Evolutionary conservation across 2,329 filamentous ascomycete genomes (phyloP).

Genomic region (Botrytis porri): DNA sequence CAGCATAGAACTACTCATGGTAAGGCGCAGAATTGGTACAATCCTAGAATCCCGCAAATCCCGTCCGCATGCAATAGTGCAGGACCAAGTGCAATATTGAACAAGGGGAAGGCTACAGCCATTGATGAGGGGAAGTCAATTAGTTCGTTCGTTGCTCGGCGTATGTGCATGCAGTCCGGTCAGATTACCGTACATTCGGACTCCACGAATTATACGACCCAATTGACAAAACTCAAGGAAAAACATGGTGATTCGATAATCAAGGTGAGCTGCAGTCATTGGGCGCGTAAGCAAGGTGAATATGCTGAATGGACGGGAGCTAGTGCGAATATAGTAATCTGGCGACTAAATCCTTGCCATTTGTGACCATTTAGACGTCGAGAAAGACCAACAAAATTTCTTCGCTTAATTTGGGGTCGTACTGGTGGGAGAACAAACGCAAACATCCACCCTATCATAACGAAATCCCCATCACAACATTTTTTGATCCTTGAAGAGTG

Average conservation of each 20-base stretch:
- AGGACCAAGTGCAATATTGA: constrained; percentile 1
- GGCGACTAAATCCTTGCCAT: constrained; percentile 27
- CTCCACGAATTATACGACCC: constrained; percentile 7
- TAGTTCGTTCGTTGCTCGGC: not conserved
- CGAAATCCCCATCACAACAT: constrained; percentile 2
- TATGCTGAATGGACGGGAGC: constrained; percentile 18
- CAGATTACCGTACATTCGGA: constrained; percentile 18
- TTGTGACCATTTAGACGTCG: constrained; percentile 12
- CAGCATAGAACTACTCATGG: constrained; percentile 10
- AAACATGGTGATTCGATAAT: constrained; percentile 15
- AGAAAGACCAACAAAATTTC: not conserved
- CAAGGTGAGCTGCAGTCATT: constrained; percentile 16
- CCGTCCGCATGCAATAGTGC: constrained; percentile 4
- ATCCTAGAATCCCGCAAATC: not conserved
- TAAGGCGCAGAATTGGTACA: constrained; percentile 13
- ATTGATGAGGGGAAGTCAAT: constrained; percentile 16
- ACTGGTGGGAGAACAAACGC: constrained; percentile 11
- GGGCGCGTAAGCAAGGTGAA: constrained; percentile 27
- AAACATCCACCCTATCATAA: constrained; percentile 15
- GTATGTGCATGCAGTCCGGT: constrained; percentile 11
- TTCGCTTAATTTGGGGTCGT: constrained; percentile 9
- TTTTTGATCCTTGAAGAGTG: constrained; percentile 3
- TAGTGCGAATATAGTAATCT: constrained; percentile 20
- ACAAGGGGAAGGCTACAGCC: constrained; percentile 13
- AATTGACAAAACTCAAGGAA: not conserved